Evolutionary conservation across 2,329 filamentous ascomycete species (phyloP).

Genomic region (Aspergillus caelatus): DNA sequence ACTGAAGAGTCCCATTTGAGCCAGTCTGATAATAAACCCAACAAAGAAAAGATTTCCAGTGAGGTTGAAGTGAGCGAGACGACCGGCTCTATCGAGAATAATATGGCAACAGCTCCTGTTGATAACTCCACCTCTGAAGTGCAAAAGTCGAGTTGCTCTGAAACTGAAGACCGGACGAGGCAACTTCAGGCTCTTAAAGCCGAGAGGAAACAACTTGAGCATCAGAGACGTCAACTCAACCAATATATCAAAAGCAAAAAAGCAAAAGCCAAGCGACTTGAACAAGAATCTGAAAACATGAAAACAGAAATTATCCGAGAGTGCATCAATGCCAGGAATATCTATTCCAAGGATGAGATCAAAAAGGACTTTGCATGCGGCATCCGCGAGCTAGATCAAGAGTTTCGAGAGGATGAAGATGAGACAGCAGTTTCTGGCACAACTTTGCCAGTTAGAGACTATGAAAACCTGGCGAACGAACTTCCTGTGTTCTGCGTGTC

Average conservation of each 20-base stretch:
- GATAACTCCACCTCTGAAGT: background rate
- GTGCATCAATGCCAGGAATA: constrained; percentile 15
- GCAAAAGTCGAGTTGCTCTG: background rate
- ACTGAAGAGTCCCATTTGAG: background rate
- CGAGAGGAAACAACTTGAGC: background rate
- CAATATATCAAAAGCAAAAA: constrained; percentile 23
- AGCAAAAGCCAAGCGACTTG: constrained; percentile 44
- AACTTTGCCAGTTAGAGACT: constrained; percentile 50
- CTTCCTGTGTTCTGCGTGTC: constrained; percentile 69
- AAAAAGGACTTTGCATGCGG: constrained; percentile 9
- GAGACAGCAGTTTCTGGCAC: constrained; percentile 44
- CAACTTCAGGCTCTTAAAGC: background rate
- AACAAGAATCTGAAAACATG: constrained; percentile 32
- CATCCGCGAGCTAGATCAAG: constrained; percentile 6
- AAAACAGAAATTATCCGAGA: constrained; percentile 1
- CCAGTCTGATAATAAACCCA: background rate
- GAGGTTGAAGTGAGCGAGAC: too few species aligned
- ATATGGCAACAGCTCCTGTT: too few species aligned
- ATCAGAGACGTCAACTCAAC: background rate
- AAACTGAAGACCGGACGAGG: background rate
- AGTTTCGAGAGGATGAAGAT: background rate
- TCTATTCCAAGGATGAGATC: constrained; percentile 9
- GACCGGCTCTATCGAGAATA: too few species aligned
- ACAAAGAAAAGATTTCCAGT: background rate
- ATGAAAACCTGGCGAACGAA: constrained; percentile 57